Conservation (phyloP, 768 basidiomycete species). For the Mycena amicta region DNA sequence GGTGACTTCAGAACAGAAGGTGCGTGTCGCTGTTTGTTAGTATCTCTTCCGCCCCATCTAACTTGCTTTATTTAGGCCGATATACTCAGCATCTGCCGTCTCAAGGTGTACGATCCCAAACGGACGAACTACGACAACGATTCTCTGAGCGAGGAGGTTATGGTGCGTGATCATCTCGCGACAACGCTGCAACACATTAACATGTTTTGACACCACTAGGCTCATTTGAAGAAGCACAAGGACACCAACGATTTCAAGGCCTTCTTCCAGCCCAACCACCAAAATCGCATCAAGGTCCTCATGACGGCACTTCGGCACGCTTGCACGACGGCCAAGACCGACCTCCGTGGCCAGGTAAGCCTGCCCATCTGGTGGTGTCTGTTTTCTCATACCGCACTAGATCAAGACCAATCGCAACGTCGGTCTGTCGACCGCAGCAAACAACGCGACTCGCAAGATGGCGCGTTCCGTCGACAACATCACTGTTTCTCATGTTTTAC, state of each 20-base stretch:
- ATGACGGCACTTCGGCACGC: background rate
- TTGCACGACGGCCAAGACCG: background rate
- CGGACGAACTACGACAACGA: slow-evolving; percentile 3
- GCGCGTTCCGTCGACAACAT: background rate
- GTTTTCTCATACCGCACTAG: background rate
- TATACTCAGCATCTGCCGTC: background rate
- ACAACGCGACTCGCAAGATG: background rate
- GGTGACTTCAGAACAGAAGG: background rate
- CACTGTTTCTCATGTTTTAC: background rate
- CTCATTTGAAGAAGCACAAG: background rate
- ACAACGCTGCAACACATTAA: background rate
- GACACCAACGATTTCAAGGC: background rate
- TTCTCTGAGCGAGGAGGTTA: background rate
- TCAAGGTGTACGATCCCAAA: background rate
- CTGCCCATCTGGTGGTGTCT: background rate
- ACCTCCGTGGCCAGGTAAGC: background rate
- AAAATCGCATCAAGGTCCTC: background rate
- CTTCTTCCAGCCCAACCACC: background rate
- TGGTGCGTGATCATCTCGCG: background rate
- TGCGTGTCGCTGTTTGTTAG: background rate
- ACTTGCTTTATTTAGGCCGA: background rate
- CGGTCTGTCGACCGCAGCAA: background rate
- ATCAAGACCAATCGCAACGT: background rate
- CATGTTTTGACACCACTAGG: background rate
- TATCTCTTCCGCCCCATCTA: background rate